These are phyloP conservation scores for Casaregolazyma suthepensis DNA, from an alignment of 1,139 yeast species.

Conservation along the genomic window DNA sequence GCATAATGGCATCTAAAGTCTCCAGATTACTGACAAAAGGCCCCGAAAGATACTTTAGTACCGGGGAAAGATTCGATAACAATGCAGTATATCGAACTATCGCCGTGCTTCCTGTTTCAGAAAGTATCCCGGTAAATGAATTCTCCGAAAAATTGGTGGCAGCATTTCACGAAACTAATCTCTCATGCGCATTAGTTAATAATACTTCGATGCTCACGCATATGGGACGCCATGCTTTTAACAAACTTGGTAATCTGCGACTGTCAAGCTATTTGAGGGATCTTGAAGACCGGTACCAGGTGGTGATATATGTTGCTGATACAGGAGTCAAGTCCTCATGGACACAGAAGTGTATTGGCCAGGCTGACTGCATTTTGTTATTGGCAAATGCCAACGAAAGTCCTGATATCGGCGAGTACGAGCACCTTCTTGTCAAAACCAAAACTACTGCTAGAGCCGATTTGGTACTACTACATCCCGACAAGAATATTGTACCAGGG, in stretches of 20 bases:
- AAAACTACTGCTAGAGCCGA: slow-evolving; percentile 89
- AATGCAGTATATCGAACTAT: slow-evolving; percentile 57
- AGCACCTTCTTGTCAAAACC: slow-evolving; percentile 62
- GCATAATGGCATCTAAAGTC: slow-evolving; percentile 77
- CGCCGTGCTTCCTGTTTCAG: slow-evolving; percentile 71
- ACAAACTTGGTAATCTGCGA: slow-evolving; percentile 75
- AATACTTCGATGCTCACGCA: slow-evolving; percentile 76
- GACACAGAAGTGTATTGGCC: slow-evolving; percentile 90
- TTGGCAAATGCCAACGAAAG: slow-evolving; percentile 48
- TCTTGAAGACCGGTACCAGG: slow-evolving; percentile 81
- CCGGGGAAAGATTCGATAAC: background rate
- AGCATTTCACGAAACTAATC: slow-evolving; percentile 67
- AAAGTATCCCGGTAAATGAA: slow-evolving; percentile 76
- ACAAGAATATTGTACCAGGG: slow-evolving; percentile 76
- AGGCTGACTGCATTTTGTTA: slow-evolving; percentile 76
- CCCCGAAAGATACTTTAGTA: slow-evolving; percentile 29
- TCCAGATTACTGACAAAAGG: slow-evolving; percentile 16
- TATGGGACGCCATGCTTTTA: slow-evolving; percentile 90
- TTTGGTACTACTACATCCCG: slow-evolving; percentile 76
- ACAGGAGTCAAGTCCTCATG: slow-evolving; percentile 77
- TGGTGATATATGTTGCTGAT: slow-evolving; percentile 84
- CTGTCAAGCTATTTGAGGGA: slow-evolving; percentile 87
- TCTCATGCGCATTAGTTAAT: slow-evolving; percentile 69
- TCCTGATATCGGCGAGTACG: slow-evolving; percentile 79
- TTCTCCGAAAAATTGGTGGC: slow-evolving; percentile 69